phyloP scores from a whole-genome alignment of 176 grass and related monocot species.

The Oryza coarctata region DNA sequence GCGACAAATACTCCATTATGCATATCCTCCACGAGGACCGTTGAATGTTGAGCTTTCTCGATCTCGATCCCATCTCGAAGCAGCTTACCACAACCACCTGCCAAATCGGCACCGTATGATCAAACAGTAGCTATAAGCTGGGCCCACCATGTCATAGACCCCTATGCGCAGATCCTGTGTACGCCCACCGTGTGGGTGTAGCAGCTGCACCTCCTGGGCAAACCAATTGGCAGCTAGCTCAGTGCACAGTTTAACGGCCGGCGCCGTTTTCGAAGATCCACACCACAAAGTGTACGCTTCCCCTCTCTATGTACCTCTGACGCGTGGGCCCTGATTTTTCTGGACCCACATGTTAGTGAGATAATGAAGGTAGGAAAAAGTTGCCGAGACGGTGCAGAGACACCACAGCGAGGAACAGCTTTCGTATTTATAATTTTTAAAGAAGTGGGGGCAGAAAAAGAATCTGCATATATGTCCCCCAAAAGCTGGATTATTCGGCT shows the following conservation, averaged over 20 bases:
- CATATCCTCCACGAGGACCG: not conserved
- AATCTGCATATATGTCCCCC: not conserved
- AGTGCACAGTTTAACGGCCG: slow-evolving; percentile 39
- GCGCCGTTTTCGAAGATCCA: not conserved
- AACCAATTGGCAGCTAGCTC: slow-evolving; percentile 17
- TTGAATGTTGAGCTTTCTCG: not conserved
- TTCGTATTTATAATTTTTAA: not conserved
- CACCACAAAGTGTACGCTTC: not conserved
- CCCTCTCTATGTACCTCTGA: accelerated
- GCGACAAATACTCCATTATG: too few relatives aligned
- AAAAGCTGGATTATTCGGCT: not conserved
- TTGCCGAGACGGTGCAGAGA: not conserved
- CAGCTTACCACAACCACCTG: not conserved
- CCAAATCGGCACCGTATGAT: not conserved
- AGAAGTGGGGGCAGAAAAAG: not conserved
- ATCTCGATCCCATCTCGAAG: not conserved
- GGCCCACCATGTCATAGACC: slow-evolving; percentile 24
- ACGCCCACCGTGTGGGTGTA: not conserved
- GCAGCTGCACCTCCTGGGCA: not conserved
- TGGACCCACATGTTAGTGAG: not conserved
- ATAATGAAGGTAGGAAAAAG: not conserved
- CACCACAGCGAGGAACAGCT: slow-evolving; percentile 33
- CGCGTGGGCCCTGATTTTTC: accelerated
- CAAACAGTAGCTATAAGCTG: not conserved
- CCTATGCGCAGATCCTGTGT: not conserved